phyloP scores from a whole-genome alignment of 495 filamentous ascomycete genomes.

The Penicillium cataractarum region DNA sequence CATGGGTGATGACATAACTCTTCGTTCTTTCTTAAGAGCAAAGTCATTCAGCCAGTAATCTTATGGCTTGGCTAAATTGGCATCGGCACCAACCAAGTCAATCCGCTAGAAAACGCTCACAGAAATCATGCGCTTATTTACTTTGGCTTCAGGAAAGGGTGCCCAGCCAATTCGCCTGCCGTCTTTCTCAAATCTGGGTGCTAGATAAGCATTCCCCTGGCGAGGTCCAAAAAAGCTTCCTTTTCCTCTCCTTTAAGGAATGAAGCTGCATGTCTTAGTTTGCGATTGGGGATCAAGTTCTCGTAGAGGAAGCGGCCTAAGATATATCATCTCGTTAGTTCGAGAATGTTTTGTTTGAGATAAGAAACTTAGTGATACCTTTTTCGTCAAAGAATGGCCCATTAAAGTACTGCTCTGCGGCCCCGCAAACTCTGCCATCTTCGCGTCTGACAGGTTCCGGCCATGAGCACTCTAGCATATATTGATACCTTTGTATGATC shows the following conservation, averaged over 20 bases:
- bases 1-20: too few species aligned
- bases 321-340: constrained; percentile 36
- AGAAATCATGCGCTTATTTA: constrained; percentile 33
- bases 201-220: constrained; percentile 46
- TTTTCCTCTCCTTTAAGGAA: constrained; percentile 43
- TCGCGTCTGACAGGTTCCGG: constrained; percentile 37
- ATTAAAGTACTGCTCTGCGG: constrained; percentile 40
- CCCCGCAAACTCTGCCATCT: constrained; percentile 40
- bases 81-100: too few species aligned
- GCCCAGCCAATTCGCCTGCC: constrained; percentile 39
- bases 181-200: constrained; percentile 38
- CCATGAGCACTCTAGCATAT: constrained; percentile 40
- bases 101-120: constrained; percentile 28
- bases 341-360: constrained; percentile 29
- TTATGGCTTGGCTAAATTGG: too few species aligned
- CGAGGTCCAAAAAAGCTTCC: constrained; percentile 47
- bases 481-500: constrained; percentile 47
- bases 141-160: constrained; percentile 44
- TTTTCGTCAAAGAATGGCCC: constrained; percentile 45
- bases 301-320: constrained; percentile 41
- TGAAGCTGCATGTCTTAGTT: constrained; percentile 34
- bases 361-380: constrained; percentile 31
- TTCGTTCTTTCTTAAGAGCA: too few species aligned
- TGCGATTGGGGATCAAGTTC: constrained; percentile 38
- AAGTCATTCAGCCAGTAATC: too few species aligned